Evolutionary conservation across 2,329 filamentous ascomycete genomes (phyloP).

Genomic region (Pleomassaria siparia): DNA sequence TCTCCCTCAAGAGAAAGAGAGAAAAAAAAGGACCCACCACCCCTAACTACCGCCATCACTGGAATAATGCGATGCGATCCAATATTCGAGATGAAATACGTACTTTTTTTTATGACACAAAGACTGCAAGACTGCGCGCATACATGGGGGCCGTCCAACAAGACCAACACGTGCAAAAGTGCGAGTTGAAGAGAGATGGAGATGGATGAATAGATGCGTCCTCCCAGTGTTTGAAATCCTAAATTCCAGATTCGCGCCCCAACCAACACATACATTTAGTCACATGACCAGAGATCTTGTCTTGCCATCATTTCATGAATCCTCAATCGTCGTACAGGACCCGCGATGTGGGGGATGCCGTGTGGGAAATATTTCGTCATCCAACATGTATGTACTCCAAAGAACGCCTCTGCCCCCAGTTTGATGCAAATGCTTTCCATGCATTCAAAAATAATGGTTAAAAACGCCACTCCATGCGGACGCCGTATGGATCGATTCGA

Average conservation of each 20-base stretch:
- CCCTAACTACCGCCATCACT: too few species aligned
- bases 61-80: neutral
- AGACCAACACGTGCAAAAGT: neutral
- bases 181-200: neutral
- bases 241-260: constrained; percentile 1
- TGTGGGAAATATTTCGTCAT: neutral
- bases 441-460: constrained; percentile 12
- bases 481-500: constrained; percentile 28
- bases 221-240: neutral
- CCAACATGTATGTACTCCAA: neutral
- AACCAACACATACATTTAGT: neutral
- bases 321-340: constrained; percentile 3
- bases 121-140: too few species aligned
- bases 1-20: too few species aligned
- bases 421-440: constrained; percentile 37
- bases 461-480: constrained; percentile 42
- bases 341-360: neutral
- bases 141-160: neutral
- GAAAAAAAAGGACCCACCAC: too few species aligned
- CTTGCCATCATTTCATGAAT: neutral
- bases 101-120: neutral
- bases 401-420: constrained; percentile 27
- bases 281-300: neutral
- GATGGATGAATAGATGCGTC: neutral
- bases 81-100: neutral